phyloP scores from a whole-genome alignment of 176 grass and related monocot species.

The Poa annua region DNA sequence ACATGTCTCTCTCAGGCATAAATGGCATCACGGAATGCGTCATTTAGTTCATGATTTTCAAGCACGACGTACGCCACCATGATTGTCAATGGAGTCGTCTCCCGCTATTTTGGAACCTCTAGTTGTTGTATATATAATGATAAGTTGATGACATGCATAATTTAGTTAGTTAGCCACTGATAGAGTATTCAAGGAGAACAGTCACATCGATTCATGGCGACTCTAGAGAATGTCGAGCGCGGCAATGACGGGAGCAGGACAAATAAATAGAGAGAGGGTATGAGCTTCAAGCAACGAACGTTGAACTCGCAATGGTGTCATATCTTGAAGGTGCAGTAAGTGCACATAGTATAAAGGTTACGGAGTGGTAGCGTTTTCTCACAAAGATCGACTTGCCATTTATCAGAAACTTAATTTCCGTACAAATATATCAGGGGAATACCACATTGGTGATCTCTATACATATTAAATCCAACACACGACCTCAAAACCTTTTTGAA shows the following conservation, averaged over 20 bases:
- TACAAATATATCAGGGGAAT: no score
- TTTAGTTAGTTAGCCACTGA: not conserved
- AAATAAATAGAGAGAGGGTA: not conserved
- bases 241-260: not conserved
- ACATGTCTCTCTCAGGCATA: not conserved
- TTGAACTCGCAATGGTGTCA: not conserved
- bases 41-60: not conserved
- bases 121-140: not conserved
- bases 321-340: no score
- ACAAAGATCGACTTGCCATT: no score
- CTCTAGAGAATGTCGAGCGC: not conserved
- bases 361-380: no score
- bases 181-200: not conserved
- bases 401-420: no score
- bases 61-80: not conserved
- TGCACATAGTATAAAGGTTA: no score
- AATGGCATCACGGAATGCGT: slow-evolving; percentile 6
- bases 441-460: no score
- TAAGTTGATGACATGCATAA: not conserved
- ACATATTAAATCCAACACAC: no score
- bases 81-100: not conserved
- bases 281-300: not conserved
- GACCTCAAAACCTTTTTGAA: no score
- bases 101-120: not conserved
- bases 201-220: not conserved